Base-by-base conservation (phyloP, 768 basidiomycete genomes). In the Gloeophyllum trabeum region DNA sequence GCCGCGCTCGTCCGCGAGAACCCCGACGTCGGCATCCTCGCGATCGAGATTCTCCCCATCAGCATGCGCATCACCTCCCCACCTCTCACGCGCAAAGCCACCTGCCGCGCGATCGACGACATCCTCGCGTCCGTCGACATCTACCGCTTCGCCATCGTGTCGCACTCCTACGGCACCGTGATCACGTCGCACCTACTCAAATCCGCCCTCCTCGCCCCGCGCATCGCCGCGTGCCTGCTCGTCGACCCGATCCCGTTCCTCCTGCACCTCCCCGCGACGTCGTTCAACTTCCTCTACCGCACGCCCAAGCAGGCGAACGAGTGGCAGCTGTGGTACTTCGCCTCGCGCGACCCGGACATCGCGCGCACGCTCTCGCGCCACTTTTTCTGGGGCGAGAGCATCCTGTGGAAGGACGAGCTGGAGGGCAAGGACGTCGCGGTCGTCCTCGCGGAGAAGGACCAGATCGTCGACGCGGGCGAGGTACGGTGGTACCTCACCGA, bases 241-340 rank as follows among this genome's bases (percentile, higher is more conserved):
- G 60, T 81, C 35, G 80, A 82, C 57, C 81, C 79, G 2, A 76
- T 81, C 26, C 76, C 79, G 0, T 66, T 83, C 46, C 59, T 82
- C 2, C 63, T 82, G 5, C 76, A 80, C 57, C 65, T 73, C 32
- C 75, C 80, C 2, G 50, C 67, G n/a, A 70, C 81, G 35, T 76
- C 77, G 16, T 70, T 67, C 54, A 81, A 80, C 54, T 82, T 83
- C 44, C 61, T 83, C 28, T 80, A 82, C 57, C 72, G 81, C 18
- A 35, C 47, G 5, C 65, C 80, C 39, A 47, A 49, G n/a, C 39
- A 51, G 43, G 71, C 72, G 42, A 72, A 72, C 51, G 74, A 82
- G 48, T 79, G 76, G 76, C 64, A 77, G 56, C 48, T 82, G 40
- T 81, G 77, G 75, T 83, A 76, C 50, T 81, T 82, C 48, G 67